Evolutionary conservation across 495 filamentous ascomycete genomes (phyloP).

Genomic region (Cairneyella variabilis): DNA sequence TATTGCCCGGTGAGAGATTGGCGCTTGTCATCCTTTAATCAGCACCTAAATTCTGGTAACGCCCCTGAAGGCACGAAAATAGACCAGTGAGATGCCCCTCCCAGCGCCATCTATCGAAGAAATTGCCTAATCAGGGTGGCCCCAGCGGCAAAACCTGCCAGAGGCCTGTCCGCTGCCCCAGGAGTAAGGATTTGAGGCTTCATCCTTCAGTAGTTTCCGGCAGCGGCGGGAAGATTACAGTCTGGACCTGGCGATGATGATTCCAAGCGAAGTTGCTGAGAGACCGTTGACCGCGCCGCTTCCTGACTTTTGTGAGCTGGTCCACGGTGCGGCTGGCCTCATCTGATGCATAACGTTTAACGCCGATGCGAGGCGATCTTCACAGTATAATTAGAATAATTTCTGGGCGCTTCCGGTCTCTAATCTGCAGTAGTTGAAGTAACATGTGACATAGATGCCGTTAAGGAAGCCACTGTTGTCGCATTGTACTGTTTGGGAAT

Average conservation of each 20-base stretch:
- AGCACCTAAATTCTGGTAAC: conserved; percentile 9
- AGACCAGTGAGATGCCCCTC: not conserved
- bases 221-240: not conserved
- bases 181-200: no score
- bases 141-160: conserved; percentile 7
- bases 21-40: conserved; percentile 18
- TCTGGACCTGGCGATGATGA: not conserved
- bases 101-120: conserved; percentile 1
- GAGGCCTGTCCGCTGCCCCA: not conserved
- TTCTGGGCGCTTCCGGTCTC: no score
- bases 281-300: not conserved
- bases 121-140: conserved; percentile 5
- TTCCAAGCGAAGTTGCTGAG: not conserved
- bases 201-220: not conserved
- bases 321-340: no score
- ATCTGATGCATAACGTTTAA: no score
- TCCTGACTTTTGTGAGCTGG: no score
- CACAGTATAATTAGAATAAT: no score
- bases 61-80: not conserved
- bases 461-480: no score
- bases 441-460: no score
- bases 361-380: no score
- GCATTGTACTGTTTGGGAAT: no score
- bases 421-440: no score
- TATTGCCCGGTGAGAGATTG: conserved; percentile 2